Base-by-base conservation (phyloP, 1,284 basidiomycete genomes). In the Sporisorium reilianum region DNA sequence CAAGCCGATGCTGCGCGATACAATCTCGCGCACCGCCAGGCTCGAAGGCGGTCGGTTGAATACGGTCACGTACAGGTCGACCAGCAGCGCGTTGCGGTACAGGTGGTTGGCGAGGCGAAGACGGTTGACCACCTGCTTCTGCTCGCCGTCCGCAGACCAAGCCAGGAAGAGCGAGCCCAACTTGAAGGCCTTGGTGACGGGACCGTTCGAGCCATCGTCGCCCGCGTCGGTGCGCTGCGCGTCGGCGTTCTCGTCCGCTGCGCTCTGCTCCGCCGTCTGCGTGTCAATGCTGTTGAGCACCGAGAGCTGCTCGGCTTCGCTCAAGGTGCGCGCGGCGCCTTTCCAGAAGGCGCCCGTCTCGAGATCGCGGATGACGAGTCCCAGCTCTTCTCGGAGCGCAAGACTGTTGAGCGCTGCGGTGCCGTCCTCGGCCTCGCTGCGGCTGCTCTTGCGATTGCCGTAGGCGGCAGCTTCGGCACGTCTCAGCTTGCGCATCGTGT, bases 341-440 rank as follows among this genome's bases (percentile, higher is more conserved):
- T 68, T 64, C 71, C 71, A 74, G 52, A 74, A 68, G 8, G 65
- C 16, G 26, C 71, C 65, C 3, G 54, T 51, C 41, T 74, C 71
- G 30, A 74, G 58, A 46, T 74, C 62, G 14, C 62, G 49, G 18
- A 74, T 62, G 23, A 74, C 44, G 48, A 68, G 34, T 6, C 65
- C 65, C 9, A 74, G 46, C 38, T 74, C 71, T 38, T 68, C 65
- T 9, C 65, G 40, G 11, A 68, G 65, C 22, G 71, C 71, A 11
- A 74, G 55, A 46, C 65, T 58, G 45, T 74, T 63, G 18, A 74
- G 65, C n/a, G 62, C 65, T 28, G 71, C 71, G 1, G 44, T 44
- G 26, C 71, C 62, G 26, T 68, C 62, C 20, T 74, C 71, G 0
- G 71, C 71, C 25, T 64, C 62, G 34, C 56, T 51, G 6, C 65